phyloP scores from a whole-genome alignment of 2,329 filamentous ascomycete genomes.

The Xylaria sp. region DNA sequence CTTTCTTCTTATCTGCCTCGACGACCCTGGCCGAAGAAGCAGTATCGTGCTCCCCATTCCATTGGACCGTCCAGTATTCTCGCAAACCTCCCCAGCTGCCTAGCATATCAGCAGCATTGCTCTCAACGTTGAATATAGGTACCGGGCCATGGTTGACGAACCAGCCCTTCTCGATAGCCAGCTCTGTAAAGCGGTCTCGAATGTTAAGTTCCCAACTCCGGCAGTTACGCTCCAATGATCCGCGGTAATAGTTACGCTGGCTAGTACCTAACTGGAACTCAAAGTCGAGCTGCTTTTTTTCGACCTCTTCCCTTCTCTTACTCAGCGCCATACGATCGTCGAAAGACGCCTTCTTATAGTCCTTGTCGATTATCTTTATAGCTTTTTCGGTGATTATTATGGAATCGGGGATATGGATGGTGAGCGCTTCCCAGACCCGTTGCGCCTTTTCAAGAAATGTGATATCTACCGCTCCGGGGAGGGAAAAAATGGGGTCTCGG shows the following conservation, averaged over 20 bases:
- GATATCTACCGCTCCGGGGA: conserved; percentile 7
- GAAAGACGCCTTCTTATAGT: too few species aligned
- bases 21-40: too few species aligned
- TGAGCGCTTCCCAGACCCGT: background rate
- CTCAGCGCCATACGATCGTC: background rate
- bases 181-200: conserved; percentile 4
- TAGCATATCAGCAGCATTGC: conserved; percentile 19
- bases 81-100: conserved; percentile 14
- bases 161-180: background rate
- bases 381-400: background rate
- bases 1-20: too few species aligned
- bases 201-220: conserved; percentile 31
- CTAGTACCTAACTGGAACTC: background rate
- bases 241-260: conserved; percentile 10
- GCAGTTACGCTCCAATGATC: background rate
- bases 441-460: background rate
- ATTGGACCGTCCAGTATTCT: conserved; percentile 10
- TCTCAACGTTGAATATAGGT: background rate
- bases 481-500: background rate
- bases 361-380: background rate
- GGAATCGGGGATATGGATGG: background rate
- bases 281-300: background rate
- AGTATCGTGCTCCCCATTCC: too few species aligned
- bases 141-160: conserved; percentile 9
- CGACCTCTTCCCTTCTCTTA: background rate